Evolutionary conservation across 192 early-diverging fungal genomes (phyloP), one percentile per base, ranked within the genome.

Genomic region (Coemansia sp.): DNA sequence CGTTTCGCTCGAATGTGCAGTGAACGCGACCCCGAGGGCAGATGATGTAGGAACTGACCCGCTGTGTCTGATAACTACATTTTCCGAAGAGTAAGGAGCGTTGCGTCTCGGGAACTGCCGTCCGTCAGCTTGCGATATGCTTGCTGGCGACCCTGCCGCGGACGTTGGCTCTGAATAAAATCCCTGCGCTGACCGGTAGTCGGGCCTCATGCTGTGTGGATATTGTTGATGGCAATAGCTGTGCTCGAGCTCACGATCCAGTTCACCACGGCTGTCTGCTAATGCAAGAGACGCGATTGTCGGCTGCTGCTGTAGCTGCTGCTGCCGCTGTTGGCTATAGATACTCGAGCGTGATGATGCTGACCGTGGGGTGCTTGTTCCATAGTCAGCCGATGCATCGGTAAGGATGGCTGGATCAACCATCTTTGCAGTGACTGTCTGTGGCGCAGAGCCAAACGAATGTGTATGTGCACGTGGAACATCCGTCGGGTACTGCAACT

Each of bases 91-190:
- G n/a, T 35, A 26, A 5, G 59, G 59, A 0, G 53, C 63, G 0
- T 21, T 20, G 41, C 62, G 67, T n/a, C 58, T 30, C 24, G 18
- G 38, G 26, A 67, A 64, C 33, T 35, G 21, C 38, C 64, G 68
- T 11, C 44, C 68, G 53, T 53, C 60, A n/a, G 53, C 30, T 35
- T 34, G 57, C 30, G 33, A 33, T 20, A 59, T 21, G 55, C 20
- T 63, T 20, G 64, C 69, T 0, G 78, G 78, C 53, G 78, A 80
- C 62, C 65, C 78, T 12, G 78, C 61, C 8, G 51, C 69, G 2
- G 78, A 80, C 33, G 59, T 69, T 12, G 78, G 78, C 69, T 80
- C 72, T 2, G 78, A 80, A 58, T 58, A 63, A 39, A 80, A 75
- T 9, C 78, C 78, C 48, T 74, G 68, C 10, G 20, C 41, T 16